A percentile compares a stretch with the other conserved stretches of the same genome.
phyloP scores from a whole-genome alignment of 169 alveolate species.

The Plasmodium inui region DNA sequence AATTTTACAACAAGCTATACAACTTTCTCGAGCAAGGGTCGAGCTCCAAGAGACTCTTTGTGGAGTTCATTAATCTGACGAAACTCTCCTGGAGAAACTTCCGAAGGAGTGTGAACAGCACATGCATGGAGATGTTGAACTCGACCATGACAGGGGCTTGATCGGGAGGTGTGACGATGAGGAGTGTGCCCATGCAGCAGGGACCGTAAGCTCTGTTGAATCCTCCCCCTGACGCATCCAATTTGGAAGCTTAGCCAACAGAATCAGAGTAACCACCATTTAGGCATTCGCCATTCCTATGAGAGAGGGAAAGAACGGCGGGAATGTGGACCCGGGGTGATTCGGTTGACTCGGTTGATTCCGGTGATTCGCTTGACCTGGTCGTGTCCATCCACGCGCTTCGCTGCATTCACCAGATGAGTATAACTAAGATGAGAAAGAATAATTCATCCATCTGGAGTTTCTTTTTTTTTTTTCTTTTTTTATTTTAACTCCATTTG shows the following conservation, averaged over 20 bases:
- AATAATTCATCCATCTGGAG: background rate
- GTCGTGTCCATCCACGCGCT: background rate
- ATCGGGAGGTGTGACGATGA: background rate
- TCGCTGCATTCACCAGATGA: background rate
- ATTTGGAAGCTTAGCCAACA: too few species aligned
- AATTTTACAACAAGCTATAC: background rate
- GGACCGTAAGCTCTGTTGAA: too few species aligned
- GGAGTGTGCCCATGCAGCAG: background rate
- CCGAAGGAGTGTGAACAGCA: background rate
- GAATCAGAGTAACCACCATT: too few species aligned
- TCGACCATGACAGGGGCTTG: background rate
- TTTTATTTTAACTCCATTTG: background rate
- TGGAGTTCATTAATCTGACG: background rate
- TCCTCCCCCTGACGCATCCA: too few species aligned
- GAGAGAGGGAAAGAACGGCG: background rate
- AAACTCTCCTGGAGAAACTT: constrained; percentile 4
- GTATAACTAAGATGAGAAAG: background rate
- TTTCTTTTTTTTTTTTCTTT: too few species aligned
- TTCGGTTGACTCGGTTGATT: too few species aligned
- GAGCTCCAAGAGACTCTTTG: background rate
- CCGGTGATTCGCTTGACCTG: too few species aligned
- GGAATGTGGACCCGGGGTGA: background rate
- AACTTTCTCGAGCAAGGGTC: background rate
- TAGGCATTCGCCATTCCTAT: background rate
- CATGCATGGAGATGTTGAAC: background rate